These are phyloP conservation scores for Coniochaeta ligniaria DNA, from an alignment of 2,329 filamentous ascomycete species.

Conservation along the genomic window DNA sequence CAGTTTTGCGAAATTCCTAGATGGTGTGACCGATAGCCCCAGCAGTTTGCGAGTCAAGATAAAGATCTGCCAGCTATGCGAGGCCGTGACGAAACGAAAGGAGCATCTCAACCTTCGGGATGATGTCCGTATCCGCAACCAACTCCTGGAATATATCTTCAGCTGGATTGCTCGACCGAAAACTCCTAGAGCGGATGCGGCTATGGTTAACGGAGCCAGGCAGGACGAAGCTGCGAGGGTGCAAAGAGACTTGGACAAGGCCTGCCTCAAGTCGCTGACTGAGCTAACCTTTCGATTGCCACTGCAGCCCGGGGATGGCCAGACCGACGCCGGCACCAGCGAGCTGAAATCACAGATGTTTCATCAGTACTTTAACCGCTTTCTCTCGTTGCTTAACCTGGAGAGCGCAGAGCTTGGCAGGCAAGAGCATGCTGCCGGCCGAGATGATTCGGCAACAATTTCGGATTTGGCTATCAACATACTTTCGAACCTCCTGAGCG, in stretches of 20 bases:
- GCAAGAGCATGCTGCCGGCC: slow-evolving; percentile 31
- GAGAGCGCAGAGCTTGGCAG: slow-evolving; percentile 39
- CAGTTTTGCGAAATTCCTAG: slow-evolving; percentile 60
- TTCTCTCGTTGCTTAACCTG: slow-evolving; percentile 57
- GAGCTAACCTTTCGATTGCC: slow-evolving; percentile 60
- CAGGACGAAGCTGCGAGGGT: slow-evolving; percentile 51
- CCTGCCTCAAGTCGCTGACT: slow-evolving; percentile 57
- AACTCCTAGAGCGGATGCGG: slow-evolving; percentile 37
- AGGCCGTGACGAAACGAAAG: slow-evolving; percentile 58
- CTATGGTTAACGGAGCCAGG: slow-evolving; percentile 29
- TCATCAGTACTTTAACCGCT: slow-evolving; percentile 63
- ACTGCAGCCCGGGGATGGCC: slow-evolving; percentile 57
- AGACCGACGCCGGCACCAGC: slow-evolving; percentile 58
- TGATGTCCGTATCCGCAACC: slow-evolving; percentile 62
- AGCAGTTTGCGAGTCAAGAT: slow-evolving; percentile 58
- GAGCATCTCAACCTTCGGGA: slow-evolving; percentile 62
- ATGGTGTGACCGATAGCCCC: slow-evolving; percentile 47
- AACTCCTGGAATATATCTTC: slow-evolving; percentile 60
- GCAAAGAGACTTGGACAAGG: slow-evolving; percentile 59
- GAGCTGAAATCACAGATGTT: slow-evolving; percentile 67
- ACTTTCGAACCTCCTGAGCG: slow-evolving; percentile 61
- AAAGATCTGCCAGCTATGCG: slow-evolving; percentile 60
- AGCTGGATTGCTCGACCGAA: slow-evolving; percentile 60
- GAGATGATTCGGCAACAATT: slow-evolving; percentile 47
- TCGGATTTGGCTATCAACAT: slow-evolving; percentile 61